Evolutionary conservation across 805 yeast genomes (phyloP).

Genomic region (Lipomyces japonicus): DNA sequence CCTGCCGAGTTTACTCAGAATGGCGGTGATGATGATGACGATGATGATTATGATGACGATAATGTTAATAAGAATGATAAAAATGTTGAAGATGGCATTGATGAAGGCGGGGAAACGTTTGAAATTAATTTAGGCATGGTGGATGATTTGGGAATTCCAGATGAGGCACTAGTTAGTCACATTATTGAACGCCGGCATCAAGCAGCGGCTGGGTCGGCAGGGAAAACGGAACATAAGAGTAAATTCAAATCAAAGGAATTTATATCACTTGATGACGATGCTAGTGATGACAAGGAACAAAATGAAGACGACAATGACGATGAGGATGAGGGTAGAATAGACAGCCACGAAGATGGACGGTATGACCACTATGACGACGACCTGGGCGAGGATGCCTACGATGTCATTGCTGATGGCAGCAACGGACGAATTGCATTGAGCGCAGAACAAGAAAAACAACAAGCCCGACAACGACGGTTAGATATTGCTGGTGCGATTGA

Average conservation of each 20-base stretch:
- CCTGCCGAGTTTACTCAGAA: constrained; percentile 12
- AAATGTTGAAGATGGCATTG: neutral
- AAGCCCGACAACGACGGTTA: constrained; percentile 10
- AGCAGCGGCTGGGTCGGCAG: constrained; percentile 1
- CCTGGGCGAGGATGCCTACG: constrained; percentile 18
- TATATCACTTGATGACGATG: constrained; percentile 21
- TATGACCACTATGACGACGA: constrained; percentile 24
- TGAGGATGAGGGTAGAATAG: neutral
- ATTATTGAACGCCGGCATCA: constrained; percentile 20
- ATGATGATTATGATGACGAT: constrained; percentile 1
- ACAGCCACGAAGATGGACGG: constrained; percentile 3
- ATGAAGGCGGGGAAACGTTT: constrained; percentile 3
- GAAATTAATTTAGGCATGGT: constrained; percentile 14
- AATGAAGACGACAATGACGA: constrained; percentile 2
- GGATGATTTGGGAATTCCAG: constrained; percentile 20
- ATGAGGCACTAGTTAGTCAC: constrained; percentile 24
- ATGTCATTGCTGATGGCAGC: constrained; percentile 25
- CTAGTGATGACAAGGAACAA: constrained; percentile 1
- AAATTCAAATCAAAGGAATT: constrained; percentile 8
- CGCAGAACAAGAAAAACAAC: constrained; percentile 19
- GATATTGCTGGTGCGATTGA: constrained; percentile 20
- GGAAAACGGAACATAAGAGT: neutral
- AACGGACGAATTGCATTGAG: constrained; percentile 27
- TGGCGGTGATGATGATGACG: neutral
- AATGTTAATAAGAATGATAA: too few relatives aligned